Conservation (phyloP, 352 stramenopile species). For the Pythium dissotocum region DNA sequence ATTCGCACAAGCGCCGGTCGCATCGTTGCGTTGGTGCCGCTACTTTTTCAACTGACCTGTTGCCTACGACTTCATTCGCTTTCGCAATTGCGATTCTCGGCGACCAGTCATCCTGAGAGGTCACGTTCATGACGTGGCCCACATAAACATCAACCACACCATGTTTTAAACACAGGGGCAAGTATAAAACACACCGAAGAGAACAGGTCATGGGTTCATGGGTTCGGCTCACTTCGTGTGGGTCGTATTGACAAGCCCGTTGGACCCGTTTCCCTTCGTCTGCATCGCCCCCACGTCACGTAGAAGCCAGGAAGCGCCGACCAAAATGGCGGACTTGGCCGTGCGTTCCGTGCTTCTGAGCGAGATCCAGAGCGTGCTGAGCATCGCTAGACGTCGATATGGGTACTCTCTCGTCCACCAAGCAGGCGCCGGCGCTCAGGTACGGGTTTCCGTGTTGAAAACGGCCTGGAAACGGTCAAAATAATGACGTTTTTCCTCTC, state of each 20-base stretch:
- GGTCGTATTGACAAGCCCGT: background rate
- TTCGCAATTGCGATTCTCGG: background rate
- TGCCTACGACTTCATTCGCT: background rate
- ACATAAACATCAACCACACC: background rate
- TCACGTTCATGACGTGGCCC: background rate
- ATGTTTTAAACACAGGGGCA: background rate
- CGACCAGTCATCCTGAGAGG: conserved; percentile 6
- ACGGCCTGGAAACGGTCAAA: background rate
- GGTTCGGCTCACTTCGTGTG: background rate
- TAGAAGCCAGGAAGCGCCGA: background rate
- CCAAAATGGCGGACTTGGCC: conserved; percentile 18
- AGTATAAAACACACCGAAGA: conserved; percentile 16
- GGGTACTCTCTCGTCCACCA: conserved; percentile 45
- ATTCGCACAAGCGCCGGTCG: background rate
- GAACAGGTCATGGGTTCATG: background rate
- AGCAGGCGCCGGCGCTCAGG: conserved; percentile 2
- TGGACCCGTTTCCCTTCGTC: conserved; percentile 22
- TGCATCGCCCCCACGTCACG: conserved; percentile 11
- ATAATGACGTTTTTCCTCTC: background rate
- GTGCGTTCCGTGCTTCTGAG: conserved; percentile 60
- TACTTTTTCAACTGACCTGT: background rate
- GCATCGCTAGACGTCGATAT: conserved; percentile 54
- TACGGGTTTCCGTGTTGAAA: conserved; percentile 11
- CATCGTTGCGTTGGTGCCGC: background rate
- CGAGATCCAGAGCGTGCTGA: conserved; percentile 75